phyloP scores from a whole-genome alignment of 2,329 filamentous ascomycete genomes.

The Sporothrix brunneoviolacea region DNA sequence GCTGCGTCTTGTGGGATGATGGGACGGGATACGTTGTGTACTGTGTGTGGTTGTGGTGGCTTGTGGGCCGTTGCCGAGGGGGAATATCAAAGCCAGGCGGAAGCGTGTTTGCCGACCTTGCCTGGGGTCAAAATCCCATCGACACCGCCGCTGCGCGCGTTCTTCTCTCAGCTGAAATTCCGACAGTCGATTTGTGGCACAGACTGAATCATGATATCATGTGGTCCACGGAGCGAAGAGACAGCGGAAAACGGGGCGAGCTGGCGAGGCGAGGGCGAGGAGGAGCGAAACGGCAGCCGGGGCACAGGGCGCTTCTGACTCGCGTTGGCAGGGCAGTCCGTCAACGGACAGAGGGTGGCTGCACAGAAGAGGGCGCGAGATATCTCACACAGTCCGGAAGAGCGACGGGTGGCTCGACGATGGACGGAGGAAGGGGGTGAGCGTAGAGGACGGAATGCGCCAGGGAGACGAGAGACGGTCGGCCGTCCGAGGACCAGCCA shows the following conservation, averaged over 20 bases:
- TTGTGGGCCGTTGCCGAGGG: conserved; percentile 15
- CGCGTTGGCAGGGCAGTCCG: no score
- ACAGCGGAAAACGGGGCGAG: neutral
- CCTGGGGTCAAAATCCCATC: conserved; percentile 3
- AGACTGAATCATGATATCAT: conserved; percentile 17
- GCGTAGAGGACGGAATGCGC: conserved; percentile 4
- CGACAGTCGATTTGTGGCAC: conserved; percentile 7
- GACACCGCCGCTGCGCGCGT: conserved; percentile 1
- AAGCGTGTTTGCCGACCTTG: neutral
- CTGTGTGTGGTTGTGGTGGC: conserved; percentile 8
- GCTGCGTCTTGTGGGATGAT: conserved; percentile 21
- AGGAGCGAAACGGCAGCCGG: neutral
- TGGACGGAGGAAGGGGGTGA: neutral
- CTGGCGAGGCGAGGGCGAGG: neutral
- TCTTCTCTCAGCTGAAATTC: conserved; percentile 10
- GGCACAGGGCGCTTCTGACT: no score
- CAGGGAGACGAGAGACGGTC: neutral
- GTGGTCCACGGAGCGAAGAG: neutral
- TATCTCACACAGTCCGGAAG: neutral
- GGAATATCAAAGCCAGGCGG: conserved; percentile 16
- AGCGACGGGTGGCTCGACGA: neutral
- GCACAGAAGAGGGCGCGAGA: no score
- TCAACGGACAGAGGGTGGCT: no score
- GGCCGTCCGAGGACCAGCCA: neutral
- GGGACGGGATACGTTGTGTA: conserved; percentile 12